These are phyloP conservation scores for Zygotorulaspora florentina DNA, from an alignment of 805 yeast species.

Conservation along the genomic window DNA sequence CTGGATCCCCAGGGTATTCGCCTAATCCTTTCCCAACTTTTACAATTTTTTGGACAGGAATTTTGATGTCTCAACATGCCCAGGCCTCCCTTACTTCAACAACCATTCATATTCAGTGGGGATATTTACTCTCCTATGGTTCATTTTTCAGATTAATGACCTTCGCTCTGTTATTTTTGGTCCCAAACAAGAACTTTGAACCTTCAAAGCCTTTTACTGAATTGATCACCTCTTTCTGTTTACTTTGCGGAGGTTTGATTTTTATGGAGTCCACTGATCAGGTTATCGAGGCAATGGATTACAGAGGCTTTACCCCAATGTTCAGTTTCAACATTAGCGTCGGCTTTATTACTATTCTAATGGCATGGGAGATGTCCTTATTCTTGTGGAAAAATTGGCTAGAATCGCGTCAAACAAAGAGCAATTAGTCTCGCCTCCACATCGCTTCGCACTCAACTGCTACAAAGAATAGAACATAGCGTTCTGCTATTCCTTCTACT, in stretches of 20 bases:
- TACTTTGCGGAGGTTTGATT: slow-evolving; percentile 83
- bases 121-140: slow-evolving; percentile 74
- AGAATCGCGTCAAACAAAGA: slow-evolving; percentile 6
- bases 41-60: slow-evolving; percentile 94
- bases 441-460: neutral
- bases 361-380: slow-evolving; percentile 83
- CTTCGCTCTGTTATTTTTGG: slow-evolving; percentile 49
- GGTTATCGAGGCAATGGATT: slow-evolving; percentile 73
- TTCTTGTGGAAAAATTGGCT: slow-evolving; percentile 58
- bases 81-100: slow-evolving; percentile 81
- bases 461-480: neutral
- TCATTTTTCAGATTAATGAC: slow-evolving; percentile 72
- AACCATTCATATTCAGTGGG: slow-evolving; percentile 88
- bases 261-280: slow-evolving; percentile 93
- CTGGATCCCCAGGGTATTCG: slow-evolving; percentile 67
- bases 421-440: neutral
- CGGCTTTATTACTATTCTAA: slow-evolving; percentile 69
- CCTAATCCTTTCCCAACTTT: slow-evolving; percentile 94
- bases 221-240: slow-evolving; percentile 68
- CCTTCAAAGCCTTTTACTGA: slow-evolving; percentile 86
- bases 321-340: slow-evolving; percentile 84
- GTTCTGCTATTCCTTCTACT: neutral
- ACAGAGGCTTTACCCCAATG: slow-evolving; percentile 81
- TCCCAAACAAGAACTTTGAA: slow-evolving; percentile 32
- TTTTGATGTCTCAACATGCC: slow-evolving; percentile 89